Evolutionary conservation across 208 protist genomes (phyloP), one percentile per base, ranked within the genome.

Genomic region (Acanthamoeba lenticulata): DNA sequence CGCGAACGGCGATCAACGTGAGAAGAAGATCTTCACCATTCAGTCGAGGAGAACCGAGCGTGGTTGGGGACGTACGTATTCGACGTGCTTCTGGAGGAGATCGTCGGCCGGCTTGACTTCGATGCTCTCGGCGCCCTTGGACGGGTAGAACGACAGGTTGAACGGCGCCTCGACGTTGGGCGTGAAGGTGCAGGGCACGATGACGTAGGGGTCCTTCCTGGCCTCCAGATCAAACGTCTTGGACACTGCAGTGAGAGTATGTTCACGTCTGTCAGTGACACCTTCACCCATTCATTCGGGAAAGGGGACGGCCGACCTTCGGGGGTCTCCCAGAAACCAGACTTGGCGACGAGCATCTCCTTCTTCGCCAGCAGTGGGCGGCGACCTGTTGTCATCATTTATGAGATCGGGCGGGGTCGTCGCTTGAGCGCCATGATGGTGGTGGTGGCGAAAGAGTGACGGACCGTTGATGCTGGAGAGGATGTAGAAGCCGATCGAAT

Each of bases 401-500:
- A 52, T 52, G 45, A 52, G 15, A 29, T 9, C 34, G 15, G 15
- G 27, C 9, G 24, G 42, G 9, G 21, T 34, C 72, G 34, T 27
- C 42, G 34, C 7, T 9, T 9, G 38, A 40, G 9, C 5, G n/a
- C 24, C 4, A 42, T 29, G 29, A 69, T 27, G 27, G 27, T 69
- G 29, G 27, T 69, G 60, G 29, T 69, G 60, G 34, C 34, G 6
- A 40, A 4, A 74, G 17, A 29, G 29, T 69, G 60, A 34, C 13
- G 60, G 7, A 83, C 74, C 74, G 9, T 47, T 52, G n/a, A 57
- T 19, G 44, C 74, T 85, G 24, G 38, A 57, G 19, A 85, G 74
- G 17, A 85, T 85, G 44, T 85, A 85, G 44, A 57, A 85, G 17
- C 74, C 74, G 32, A 85, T 85, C 11, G 74, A 85, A 17, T 29